Evolutionary conservation across 768 basidiomycete species (phyloP).

Genomic region (Boletus tomentosulus): DNA sequence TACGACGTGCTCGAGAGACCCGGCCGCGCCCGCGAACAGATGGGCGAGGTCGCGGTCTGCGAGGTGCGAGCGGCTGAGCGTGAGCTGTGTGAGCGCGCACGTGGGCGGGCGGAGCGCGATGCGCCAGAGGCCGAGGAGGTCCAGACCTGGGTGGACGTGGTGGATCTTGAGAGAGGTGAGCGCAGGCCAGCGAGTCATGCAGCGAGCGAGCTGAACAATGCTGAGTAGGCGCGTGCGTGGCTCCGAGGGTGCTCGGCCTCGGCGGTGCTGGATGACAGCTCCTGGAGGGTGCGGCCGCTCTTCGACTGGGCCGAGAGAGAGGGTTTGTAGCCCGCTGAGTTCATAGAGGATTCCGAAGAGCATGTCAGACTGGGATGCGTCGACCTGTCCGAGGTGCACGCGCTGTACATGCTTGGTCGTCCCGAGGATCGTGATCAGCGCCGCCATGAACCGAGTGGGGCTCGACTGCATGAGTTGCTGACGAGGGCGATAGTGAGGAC

Average conservation of each 20-base stretch:
- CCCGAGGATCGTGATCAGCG: constrained; percentile 17
- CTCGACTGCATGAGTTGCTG: neutral
- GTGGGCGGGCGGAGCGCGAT: constrained; percentile 11
- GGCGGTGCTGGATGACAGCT: neutral
- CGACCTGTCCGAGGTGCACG: constrained; percentile 12
- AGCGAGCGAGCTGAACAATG: constrained; percentile 16
- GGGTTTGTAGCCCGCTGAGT: constrained; percentile 7
- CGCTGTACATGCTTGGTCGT: constrained; percentile 13
- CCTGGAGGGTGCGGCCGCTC: neutral
- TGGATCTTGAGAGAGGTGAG: constrained; percentile 13
- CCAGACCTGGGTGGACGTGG: constrained; percentile 12
- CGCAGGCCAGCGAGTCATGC: constrained; percentile 14
- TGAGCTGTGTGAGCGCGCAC: constrained; percentile 18
- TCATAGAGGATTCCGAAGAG: constrained; percentile 9
- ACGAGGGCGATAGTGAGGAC: no score
- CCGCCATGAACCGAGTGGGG: constrained; percentile 10
- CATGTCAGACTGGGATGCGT: constrained; percentile 8
- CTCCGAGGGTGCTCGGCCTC: neutral
- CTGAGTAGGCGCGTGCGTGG: constrained; percentile 5
- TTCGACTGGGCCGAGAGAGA: constrained; percentile 12
- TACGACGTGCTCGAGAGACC: constrained; percentile 17
- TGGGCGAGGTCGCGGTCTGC: constrained; percentile 17
- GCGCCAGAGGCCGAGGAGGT: constrained; percentile 8
- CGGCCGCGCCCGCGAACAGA: constrained; percentile 9
- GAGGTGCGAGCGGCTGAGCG: constrained; percentile 12